A percentile compares a stretch with the other conserved stretches of the same genome.
Conservation (phyloP, 176 grass and related monocot genomes). For the Typha latifolia region DNA sequence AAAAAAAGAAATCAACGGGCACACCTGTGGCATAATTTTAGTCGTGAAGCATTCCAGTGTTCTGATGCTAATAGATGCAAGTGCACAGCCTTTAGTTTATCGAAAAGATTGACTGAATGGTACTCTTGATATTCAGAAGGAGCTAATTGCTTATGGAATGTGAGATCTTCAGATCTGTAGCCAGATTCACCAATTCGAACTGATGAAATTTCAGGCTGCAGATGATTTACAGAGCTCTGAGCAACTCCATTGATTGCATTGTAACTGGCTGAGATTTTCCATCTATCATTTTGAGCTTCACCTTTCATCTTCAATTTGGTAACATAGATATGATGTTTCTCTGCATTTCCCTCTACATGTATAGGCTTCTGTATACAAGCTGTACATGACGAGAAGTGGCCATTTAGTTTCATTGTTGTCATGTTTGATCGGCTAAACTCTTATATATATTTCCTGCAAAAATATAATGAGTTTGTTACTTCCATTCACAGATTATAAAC, state of each 20-base stretch:
- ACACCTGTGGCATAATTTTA: slow-evolving; percentile 15
- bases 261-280: neutral
- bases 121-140: neutral
- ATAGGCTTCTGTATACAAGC: neutral
- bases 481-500: too few species aligned
- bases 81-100: slow-evolving; percentile 2
- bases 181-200: neutral
- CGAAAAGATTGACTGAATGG: neutral
- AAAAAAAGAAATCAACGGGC: neutral
- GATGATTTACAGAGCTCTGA: neutral
- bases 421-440: neutral
- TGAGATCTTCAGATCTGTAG: neutral
- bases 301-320: neutral
- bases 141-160: neutral
- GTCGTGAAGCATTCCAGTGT: slow-evolving; percentile 21
- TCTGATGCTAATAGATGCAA: slow-evolving; percentile 19
- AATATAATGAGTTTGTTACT: too few species aligned
- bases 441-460: too few species aligned
- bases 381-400: neutral
- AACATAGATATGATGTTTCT: neutral
- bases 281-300: neutral
- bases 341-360: neutral
- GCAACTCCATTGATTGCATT: slow-evolving; percentile 1
- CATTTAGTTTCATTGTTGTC: neutral
- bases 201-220: neutral